Evolutionary conservation across 371 early-diverging fungal species (phyloP).

Genomic region (Rhizopus sp.): DNA sequence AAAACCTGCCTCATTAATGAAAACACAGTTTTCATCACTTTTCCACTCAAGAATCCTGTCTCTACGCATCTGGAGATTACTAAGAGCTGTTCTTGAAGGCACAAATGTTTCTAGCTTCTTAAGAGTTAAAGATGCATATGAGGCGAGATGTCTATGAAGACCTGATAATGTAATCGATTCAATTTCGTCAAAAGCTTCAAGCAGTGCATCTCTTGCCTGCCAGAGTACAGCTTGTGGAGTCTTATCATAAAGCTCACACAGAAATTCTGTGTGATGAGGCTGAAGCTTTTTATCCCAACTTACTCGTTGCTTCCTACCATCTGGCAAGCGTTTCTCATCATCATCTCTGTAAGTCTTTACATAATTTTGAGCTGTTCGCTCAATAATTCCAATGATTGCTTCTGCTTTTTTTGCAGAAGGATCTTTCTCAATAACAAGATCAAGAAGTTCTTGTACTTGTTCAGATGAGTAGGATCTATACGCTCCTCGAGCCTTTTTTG

Average conservation of each 20-base stretch:
- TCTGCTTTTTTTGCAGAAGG: conserved; percentile 15
- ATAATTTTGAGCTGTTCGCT: conserved; percentile 15
- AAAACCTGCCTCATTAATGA: conserved; percentile 14
- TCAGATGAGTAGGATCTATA: conserved; percentile 9
- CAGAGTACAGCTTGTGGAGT: background rate
- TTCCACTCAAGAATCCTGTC: conserved; percentile 6
- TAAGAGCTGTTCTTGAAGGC: background rate
- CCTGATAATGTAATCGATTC: conserved; percentile 3
- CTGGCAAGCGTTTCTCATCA: conserved; percentile 10
- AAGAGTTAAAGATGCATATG: background rate
- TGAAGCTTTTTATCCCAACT: conserved; percentile 2
- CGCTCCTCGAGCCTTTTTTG: conserved; percentile 3
- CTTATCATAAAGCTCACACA: conserved; percentile 2
- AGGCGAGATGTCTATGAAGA: conserved; percentile 10
- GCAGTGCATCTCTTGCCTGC: conserved; percentile 3
- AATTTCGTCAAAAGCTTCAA: conserved; percentile 4
- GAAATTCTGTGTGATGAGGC: background rate
- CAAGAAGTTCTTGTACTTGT: conserved; percentile 20
- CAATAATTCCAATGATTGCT: conserved; percentile 9
- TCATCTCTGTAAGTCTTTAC: conserved; percentile 12
- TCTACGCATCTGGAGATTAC: background rate
- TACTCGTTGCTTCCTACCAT: conserved; percentile 3
- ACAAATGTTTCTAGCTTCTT: conserved; percentile 7
- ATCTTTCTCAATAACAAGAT: conserved; percentile 18
- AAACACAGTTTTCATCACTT: conserved; percentile 7